Evolutionary conservation across 75 land plant species (phyloP).

Genomic region (Pinus albicaulis): DNA sequence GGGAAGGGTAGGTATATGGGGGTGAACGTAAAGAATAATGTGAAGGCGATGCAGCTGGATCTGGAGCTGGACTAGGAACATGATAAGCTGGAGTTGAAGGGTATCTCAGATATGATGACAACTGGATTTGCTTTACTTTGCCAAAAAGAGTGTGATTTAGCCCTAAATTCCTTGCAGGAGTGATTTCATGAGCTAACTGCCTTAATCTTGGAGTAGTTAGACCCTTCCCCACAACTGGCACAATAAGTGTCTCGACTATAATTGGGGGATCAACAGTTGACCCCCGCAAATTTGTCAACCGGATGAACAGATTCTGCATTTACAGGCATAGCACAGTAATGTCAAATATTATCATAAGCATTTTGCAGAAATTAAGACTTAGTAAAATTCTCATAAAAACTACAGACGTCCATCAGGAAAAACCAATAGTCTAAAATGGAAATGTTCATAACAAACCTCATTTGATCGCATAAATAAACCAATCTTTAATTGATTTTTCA

Average conservation of each 20-base stretch:
- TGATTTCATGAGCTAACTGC: slow-evolving; percentile 19
- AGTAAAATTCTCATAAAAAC: background rate
- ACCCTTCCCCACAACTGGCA: slow-evolving; percentile 13
- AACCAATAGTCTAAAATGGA: background rate
- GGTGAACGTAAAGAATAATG: background rate
- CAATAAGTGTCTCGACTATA: slow-evolving; percentile 18
- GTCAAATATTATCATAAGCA: background rate
- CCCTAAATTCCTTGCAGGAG: slow-evolving; percentile 15
- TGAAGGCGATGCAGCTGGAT: slow-evolving; percentile 22
- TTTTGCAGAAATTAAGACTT: background rate
- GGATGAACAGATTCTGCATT: slow-evolving; percentile 18
- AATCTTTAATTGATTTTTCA: slow-evolving; percentile 15
- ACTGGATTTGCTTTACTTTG: slow-evolving; percentile 20
- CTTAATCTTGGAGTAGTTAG: slow-evolving; percentile 15
- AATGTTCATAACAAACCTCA: slow-evolving; percentile 8
- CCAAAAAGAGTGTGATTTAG: slow-evolving; percentile 22
- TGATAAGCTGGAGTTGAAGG: slow-evolving; percentile 11
- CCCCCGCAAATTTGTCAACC: slow-evolving; percentile 17
- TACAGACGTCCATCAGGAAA: background rate
- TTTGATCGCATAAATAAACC: slow-evolving; percentile 6
- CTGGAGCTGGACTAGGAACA: slow-evolving; percentile 9
- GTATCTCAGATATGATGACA: slow-evolving; percentile 19
- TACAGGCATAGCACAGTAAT: slow-evolving; percentile 2
- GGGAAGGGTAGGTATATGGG: background rate
- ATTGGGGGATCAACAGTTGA: slow-evolving; percentile 16